Percentiles rank a stretch among this genome's conserved stretches.
These are phyloP conservation scores for Neltuma alba DNA, from an alignment of 306 rosid genomes.

Conservation along the genomic window DNA sequence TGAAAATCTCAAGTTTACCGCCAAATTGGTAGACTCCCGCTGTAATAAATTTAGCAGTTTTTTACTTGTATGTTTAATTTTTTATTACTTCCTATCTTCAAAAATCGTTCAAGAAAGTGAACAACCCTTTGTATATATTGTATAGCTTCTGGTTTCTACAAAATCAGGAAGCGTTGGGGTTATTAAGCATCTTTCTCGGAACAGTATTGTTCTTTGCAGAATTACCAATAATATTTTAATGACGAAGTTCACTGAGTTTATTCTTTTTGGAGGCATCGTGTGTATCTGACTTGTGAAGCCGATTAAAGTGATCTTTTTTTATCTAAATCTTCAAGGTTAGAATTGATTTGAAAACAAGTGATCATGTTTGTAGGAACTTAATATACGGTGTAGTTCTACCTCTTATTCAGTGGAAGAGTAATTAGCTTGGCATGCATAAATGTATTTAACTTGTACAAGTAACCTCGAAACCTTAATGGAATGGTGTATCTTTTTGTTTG, in stretches of 20 bases:
- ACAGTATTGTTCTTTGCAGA: not conserved
- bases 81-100: conserved; percentile 4
- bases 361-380: not conserved
- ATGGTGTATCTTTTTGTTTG: not conserved
- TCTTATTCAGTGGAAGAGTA: not conserved
- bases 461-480: not conserved
- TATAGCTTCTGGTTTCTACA: not conserved
- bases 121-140: not conserved
- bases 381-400: not conserved
- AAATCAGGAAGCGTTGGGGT: conserved; percentile 5
- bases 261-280: not conserved
- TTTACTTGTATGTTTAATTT: not conserved
- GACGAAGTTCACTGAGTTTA: conserved; percentile 3
- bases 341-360: not conserved
- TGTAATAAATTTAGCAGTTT: conserved; percentile 6
- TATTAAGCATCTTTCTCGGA: conserved; percentile 15
- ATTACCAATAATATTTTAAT: not conserved
- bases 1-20: conserved; percentile 29
- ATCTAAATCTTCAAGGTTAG: not conserved
- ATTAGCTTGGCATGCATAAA: not conserved
- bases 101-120: not conserved
- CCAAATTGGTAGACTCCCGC: conserved; percentile 18
- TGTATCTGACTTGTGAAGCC: not conserved
- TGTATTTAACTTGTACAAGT: not conserved
- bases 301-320: not conserved